Percentiles rank a stretch among this genome's conserved stretches.
These are phyloP conservation scores for Margaritispora aquatica DNA, from an alignment of 495 filamentous ascomycete species.

Conservation along the genomic window DNA sequence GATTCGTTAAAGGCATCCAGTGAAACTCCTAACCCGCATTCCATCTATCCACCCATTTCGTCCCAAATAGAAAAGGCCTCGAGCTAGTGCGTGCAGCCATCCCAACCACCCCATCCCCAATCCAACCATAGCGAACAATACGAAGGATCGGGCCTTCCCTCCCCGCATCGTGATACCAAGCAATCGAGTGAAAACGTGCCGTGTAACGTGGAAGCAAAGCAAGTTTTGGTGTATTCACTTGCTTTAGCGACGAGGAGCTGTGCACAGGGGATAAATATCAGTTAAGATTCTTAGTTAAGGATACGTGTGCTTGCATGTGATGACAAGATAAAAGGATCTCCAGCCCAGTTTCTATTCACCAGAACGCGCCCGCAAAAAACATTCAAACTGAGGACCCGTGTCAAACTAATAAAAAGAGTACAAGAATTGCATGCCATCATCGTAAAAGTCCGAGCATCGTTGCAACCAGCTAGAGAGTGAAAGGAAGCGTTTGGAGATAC, in stretches of 20 bases:
- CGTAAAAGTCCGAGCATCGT: too few relatives aligned
- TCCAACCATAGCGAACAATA: constrained; percentile 37
- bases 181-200: background rate
- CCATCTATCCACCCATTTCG: background rate
- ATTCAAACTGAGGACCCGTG: too few relatives aligned
- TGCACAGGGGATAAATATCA: constrained; percentile 20
- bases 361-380: background rate
- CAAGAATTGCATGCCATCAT: too few relatives aligned
- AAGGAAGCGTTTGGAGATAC: too few relatives aligned
- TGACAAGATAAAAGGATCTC: background rate
- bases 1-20: background rate
- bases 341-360: background rate
- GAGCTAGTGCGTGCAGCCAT: background rate
- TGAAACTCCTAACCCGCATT: background rate
- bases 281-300: constrained; percentile 22
- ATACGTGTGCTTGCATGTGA: constrained; percentile 14
- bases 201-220: constrained; percentile 9
- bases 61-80: too few relatives aligned
- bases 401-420: constrained; percentile 10
- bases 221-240: constrained; percentile 16
- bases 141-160: background rate
- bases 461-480: too few relatives aligned
- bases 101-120: background rate
- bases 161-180: background rate
- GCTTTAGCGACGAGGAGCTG: constrained; percentile 21